phyloP scores from a whole-genome alignment of 148 eudicot species.

The Spergularia marina region DNA sequence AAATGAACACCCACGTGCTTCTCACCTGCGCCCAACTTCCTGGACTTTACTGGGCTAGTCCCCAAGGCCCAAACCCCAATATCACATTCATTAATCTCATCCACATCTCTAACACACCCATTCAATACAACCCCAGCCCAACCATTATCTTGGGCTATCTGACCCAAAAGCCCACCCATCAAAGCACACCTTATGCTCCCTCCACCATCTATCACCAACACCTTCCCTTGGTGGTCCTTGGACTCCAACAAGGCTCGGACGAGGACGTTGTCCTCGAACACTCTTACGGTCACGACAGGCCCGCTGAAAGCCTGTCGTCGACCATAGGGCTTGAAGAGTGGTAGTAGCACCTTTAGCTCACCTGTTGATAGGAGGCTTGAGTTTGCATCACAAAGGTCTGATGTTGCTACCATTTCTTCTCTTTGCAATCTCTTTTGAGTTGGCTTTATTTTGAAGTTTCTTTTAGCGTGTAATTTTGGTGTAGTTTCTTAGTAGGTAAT shows the following conservation, averaged over 20 bases:
- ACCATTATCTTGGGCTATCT: slow-evolving; percentile 65
- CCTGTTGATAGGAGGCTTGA: slow-evolving; percentile 45
- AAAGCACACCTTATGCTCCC: slow-evolving; percentile 70
- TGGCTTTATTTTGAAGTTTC: background rate
- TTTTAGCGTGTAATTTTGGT: too few species aligned
- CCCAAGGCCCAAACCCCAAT: slow-evolving; percentile 77
- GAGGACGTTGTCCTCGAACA: slow-evolving; percentile 70
- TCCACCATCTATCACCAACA: slow-evolving; percentile 74
- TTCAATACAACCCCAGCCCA: slow-evolving; percentile 77
- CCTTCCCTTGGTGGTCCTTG: slow-evolving; percentile 46
- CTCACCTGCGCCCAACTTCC: slow-evolving; percentile 65
- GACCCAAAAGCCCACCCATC: slow-evolving; percentile 70
- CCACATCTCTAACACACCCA: slow-evolving; percentile 79
- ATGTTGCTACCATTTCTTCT: slow-evolving; percentile 39
- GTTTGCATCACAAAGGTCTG: slow-evolving; percentile 71
- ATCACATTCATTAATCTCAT: slow-evolving; percentile 79
- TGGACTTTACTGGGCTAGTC: slow-evolving; percentile 66
- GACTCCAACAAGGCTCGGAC: slow-evolving; percentile 31
- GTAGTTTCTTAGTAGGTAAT: too few species aligned
- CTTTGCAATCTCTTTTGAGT: background rate
- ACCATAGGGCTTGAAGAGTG: slow-evolving; percentile 67
- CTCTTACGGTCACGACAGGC: slow-evolving; percentile 60
- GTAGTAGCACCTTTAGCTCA: slow-evolving; percentile 59
- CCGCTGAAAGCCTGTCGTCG: slow-evolving; percentile 57
- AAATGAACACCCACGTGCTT: slow-evolving; percentile 46